Percentiles rank a stretch among this genome's conserved stretches.
Conservation (phyloP, 768 basidiomycete species). For the Amanita pseudoporphyria region DNA sequence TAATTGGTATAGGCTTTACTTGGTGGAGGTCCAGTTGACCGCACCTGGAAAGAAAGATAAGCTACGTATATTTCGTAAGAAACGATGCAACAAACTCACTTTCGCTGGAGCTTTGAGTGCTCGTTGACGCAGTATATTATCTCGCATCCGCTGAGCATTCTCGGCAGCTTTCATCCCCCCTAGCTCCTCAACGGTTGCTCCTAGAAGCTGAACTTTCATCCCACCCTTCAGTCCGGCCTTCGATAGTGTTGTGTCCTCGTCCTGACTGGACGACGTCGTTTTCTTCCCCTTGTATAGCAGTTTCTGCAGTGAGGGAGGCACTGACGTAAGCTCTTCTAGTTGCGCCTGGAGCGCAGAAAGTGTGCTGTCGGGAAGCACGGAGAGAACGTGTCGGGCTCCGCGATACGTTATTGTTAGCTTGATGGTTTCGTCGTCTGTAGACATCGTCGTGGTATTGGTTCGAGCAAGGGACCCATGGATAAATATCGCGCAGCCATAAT, state of each 20-base stretch:
- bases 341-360: constrained; percentile 39
- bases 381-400: constrained; percentile 37
- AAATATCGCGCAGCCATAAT: too few relatives aligned
- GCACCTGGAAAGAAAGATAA: constrained; percentile 30
- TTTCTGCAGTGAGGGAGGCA: constrained; percentile 61
- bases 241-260: constrained; percentile 20
- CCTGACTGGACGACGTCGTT: constrained; percentile 19
- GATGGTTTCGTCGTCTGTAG: not conserved
- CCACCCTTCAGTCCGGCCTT: constrained; percentile 54
- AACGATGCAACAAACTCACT: constrained; percentile 23
- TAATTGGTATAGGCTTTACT: constrained; percentile 26
- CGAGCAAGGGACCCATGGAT: too few relatives aligned
- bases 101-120: constrained; percentile 48
- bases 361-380: constrained; percentile 38
- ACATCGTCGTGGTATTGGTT: too few relatives aligned
- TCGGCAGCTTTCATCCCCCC: constrained; percentile 45
- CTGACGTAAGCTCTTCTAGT: constrained; percentile 55
- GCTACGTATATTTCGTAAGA: not conserved
- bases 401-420: constrained; percentile 32
- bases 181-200: constrained; percentile 52
- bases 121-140: constrained; percentile 50
- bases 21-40: constrained; percentile 37
- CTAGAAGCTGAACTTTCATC: constrained; percentile 60
- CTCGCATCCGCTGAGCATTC: constrained; percentile 44
- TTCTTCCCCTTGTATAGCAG: constrained; percentile 65